Evolutionary conservation across 768 basidiomycete species (phyloP).

Genomic region (Calocybe indica): DNA sequence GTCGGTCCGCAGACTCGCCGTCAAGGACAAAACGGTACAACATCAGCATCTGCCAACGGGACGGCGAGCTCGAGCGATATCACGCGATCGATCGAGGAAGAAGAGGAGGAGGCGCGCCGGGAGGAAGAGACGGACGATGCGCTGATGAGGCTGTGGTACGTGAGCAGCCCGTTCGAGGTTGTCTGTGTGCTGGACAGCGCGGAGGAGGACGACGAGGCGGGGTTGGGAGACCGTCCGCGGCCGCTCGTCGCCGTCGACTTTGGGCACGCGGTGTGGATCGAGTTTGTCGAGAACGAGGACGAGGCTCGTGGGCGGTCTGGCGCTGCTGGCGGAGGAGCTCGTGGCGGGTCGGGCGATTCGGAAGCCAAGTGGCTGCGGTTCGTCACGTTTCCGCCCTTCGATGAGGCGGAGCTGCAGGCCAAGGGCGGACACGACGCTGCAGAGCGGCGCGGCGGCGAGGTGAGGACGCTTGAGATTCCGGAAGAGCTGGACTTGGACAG

Average conservation of each 20-base stretch:
- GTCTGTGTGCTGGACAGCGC: constrained; percentile 54
- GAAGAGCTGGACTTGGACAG: constrained; percentile 56
- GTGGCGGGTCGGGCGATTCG: constrained; percentile 11
- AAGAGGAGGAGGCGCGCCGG: constrained; percentile 11
- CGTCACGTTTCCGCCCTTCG: constrained; percentile 62
- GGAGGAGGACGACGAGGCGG: constrained; percentile 34
- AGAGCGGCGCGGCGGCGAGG: constrained; percentile 32
- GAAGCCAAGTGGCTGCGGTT: constrained; percentile 56
- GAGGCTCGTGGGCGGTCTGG: constrained; percentile 4
- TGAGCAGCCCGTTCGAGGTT: constrained; percentile 65
- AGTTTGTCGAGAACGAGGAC: constrained; percentile 38
- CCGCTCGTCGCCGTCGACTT: constrained; percentile 83
- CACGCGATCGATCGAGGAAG: constrained; percentile 1
- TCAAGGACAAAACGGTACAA: background rate
- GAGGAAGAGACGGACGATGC: constrained; percentile 36
- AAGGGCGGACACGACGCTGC: constrained; percentile 17
- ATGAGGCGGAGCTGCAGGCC: constrained; percentile 18
- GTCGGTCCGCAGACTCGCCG: background rate
- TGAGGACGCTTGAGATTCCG: constrained; percentile 58
- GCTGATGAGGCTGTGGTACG: constrained; percentile 67
- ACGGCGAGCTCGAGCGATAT: constrained; percentile 5
- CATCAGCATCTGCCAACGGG: background rate
- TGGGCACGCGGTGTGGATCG: constrained; percentile 83
- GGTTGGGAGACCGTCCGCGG: constrained; percentile 41
- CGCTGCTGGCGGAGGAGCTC: background rate